Percentiles rank a stretch among this genome's conserved stretches.
Evolutionary conservation across 169 alveolate genomes (phyloP).

Genomic region (Plasmodium ovale): DNA sequence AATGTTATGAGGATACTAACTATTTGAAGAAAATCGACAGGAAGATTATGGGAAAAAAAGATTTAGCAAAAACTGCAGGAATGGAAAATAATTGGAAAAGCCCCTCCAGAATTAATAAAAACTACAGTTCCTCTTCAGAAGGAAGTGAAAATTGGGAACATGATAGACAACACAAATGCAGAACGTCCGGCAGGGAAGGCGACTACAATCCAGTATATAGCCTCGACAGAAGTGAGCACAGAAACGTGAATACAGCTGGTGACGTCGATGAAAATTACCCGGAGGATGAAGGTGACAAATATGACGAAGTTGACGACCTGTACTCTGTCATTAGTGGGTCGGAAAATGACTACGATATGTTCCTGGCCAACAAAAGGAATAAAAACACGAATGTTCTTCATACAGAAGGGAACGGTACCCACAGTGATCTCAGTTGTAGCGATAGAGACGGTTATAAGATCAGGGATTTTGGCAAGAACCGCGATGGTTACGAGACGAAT

Average conservation of each 20-base stretch:
- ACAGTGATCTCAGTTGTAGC: neutral
- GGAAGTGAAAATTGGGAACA: neutral
- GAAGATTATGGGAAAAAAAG: neutral
- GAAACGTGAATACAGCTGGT: neutral
- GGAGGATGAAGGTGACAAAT: neutral
- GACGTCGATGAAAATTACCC: neutral
- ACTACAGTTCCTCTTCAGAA: neutral
- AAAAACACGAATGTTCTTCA: neutral
- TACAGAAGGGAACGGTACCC: neutral
- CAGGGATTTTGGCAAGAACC: neutral
- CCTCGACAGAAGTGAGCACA: neutral
- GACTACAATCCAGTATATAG: neutral
- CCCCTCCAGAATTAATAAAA: neutral
- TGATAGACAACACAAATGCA: neutral
- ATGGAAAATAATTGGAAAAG: constrained; percentile 4
- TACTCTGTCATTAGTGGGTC: constrained; percentile 67
- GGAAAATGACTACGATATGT: constrained; percentile 11
- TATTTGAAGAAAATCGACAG: neutral
- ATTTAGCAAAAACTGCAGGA: neutral
- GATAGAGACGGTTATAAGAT: neutral
- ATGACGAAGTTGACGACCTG: constrained; percentile 35
- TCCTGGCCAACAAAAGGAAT: neutral
- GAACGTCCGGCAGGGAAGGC: neutral
- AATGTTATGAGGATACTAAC: constrained; percentile 3
- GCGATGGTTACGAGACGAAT: neutral